Conservation (phyloP, 495 filamentous ascomycete genomes). For the Aspergillus indologenus region DNA sequence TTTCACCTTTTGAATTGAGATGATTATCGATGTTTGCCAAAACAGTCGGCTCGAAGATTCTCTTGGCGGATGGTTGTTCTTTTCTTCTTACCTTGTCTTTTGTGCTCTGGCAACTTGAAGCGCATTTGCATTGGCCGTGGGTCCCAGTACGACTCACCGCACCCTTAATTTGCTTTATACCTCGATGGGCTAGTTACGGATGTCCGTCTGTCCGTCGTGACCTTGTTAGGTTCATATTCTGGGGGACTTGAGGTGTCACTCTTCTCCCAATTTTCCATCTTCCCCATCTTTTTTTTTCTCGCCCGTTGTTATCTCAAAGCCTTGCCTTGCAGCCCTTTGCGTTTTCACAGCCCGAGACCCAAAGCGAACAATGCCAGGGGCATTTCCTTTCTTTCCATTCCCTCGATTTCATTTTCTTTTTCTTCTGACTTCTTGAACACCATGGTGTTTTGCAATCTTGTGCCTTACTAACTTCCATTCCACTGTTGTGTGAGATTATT, state of each 20-base stretch:
- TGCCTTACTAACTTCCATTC: constrained; percentile 6
- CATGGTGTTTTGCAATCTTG: background rate
- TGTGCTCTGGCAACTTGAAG: constrained; percentile 9
- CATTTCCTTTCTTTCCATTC: constrained; percentile 14
- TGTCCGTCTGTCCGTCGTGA: constrained; percentile 8
- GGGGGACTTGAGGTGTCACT: constrained; percentile 16
- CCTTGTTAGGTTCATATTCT: constrained; percentile 17
- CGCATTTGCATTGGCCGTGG: constrained; percentile 17
- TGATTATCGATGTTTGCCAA: constrained; percentile 27
- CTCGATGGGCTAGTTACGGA: constrained; percentile 2
- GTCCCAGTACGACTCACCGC: constrained; percentile 5
- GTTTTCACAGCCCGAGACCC: constrained; percentile 4
- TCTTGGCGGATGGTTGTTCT: constrained; percentile 3
- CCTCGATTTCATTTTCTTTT: constrained; percentile 2
- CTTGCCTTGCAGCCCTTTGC: constrained; percentile 6
- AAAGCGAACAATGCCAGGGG: constrained; percentile 8
- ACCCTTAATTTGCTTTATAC: constrained; percentile 4
- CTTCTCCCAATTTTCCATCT: constrained; percentile 3
- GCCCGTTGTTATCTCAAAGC: constrained; percentile 16
- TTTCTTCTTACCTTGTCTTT: constrained; percentile 7
- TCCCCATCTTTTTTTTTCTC: constrained; percentile 10
- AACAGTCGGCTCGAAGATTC: constrained; percentile 17
- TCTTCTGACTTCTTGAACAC: background rate
- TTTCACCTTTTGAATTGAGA: constrained; percentile 21
- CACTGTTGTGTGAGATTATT: constrained; percentile 18